Percentiles rank a stretch among this genome's conserved stretches.
Conservation (phyloP, 805 yeast species). For the Suhomyces vadensis region DNA sequence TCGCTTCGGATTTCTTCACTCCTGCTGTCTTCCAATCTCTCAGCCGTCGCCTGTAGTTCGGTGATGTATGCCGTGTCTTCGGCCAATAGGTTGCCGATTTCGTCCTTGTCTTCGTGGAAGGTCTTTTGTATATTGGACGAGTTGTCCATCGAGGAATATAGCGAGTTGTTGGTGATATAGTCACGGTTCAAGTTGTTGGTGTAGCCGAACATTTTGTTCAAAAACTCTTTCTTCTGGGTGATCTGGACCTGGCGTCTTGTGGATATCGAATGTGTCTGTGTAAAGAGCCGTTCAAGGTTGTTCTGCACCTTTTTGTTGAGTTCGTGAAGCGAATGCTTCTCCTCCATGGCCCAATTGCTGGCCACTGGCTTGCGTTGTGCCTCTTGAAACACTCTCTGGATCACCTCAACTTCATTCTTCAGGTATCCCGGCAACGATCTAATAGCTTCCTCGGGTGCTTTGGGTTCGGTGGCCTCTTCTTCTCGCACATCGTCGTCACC, state of each 20-base stretch:
- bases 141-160: constrained; percentile 40
- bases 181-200: constrained; percentile 40
- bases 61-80: constrained; percentile 34
- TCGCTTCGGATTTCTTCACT: constrained; percentile 8
- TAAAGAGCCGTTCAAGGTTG: constrained; percentile 35
- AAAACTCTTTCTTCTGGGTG: constrained; percentile 40
- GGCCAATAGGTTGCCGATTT: constrained; percentile 31
- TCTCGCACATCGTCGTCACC: constrained; percentile 16
- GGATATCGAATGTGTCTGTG: constrained; percentile 32
- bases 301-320: constrained; percentile 20
- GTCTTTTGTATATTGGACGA: constrained; percentile 37
- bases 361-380: constrained; percentile 1
- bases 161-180: constrained; percentile 41
- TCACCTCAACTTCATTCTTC: constrained; percentile 32
- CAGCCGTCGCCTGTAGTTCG: constrained; percentile 26
- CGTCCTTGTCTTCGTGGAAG: constrained; percentile 45
- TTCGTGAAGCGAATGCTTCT: constrained; percentile 12
- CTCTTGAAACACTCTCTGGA: constrained; percentile 9
- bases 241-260: constrained; percentile 42
- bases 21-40: constrained; percentile 15
- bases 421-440: constrained; percentile 41
- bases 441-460: constrained; percentile 13
- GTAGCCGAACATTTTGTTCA: constrained; percentile 41
- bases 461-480: neutral
- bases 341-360: constrained; percentile 8